Base-by-base conservation (phyloP, 176 grass and related monocot species). In the Aegilops tauschii region DNA sequence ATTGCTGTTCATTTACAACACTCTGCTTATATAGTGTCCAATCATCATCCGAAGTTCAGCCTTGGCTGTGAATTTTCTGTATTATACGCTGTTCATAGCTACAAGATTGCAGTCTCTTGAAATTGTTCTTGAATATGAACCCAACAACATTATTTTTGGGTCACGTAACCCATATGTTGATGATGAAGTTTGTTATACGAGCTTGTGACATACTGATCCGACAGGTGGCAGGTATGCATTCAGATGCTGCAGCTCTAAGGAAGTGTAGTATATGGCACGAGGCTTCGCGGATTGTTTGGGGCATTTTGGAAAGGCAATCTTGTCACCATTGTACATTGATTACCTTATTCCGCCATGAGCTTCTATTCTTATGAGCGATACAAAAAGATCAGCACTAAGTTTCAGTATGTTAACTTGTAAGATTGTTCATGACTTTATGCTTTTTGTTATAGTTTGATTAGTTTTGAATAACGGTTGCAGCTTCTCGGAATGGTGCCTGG, bases 231-330 rank as follows among this genome's bases (percentile, higher is more conserved):
- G 96, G 93, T 79, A 98, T 98, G 96, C 96, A 98, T 79, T 85
- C 92, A 58, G 93, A 95, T 83, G 86, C 89, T 54, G 84, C 86
- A n/a, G 79, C 94, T 85, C 42, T 92, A 87, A 85, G 28, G 68
- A 94, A 94, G 42, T 93, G 86, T 89, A 98, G 92, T 61, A 92
- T 95, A 69, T 96, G 88, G 90, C 73, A 79, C 59, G 90, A 96
- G 56, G 92, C 96, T 83, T 98, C 93, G 16, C 88, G 93, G 1
- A 91, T 98, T 76, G 9, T 88, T 98, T 65, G 77, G 80, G 80
- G 96, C 93, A 68, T 96, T 98, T 86, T 98, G 96, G 96, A 98
- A 96, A 78, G 96, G 92, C 9, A 98, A 98, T 73, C 84, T 98
- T 47, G 93, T 95, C 65, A 98, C 96, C 17, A 94, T 98, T 84